Percentiles rank a stretch among this genome's conserved stretches.
phyloP scores from a whole-genome alignment of 2,329 filamentous ascomycete species.

The Aspergillus pseudotamarii region DNA sequence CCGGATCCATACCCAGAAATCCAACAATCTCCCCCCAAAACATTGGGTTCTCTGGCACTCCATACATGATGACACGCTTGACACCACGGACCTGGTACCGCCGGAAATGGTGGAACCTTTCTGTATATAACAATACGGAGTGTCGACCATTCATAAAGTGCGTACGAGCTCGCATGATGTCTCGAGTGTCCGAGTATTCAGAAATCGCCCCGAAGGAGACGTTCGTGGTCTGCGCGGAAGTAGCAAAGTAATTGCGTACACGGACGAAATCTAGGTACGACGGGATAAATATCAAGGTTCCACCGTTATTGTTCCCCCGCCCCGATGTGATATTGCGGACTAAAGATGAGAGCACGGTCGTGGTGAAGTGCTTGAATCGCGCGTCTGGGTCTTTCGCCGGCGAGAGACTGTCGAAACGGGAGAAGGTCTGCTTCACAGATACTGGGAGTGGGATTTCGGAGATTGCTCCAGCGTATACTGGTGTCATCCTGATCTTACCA shows the following conservation, averaged over 20 bases:
- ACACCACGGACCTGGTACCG: conserved; percentile 83
- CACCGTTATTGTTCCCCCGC: conserved; percentile 55
- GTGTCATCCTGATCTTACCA: conserved; percentile 74
- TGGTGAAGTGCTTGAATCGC: conserved; percentile 88
- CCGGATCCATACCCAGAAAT: conserved; percentile 42
- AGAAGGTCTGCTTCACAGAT: conserved; percentile 83
- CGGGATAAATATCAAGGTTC: conserved; percentile 85
- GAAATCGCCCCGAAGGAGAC: conserved; percentile 79
- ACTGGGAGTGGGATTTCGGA: conserved; percentile 66
- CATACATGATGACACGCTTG: conserved; percentile 84
- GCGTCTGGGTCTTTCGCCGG: conserved; percentile 79
- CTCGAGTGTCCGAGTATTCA: conserved; percentile 79
- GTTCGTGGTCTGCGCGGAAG: conserved; percentile 58
- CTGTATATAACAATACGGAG: conserved; percentile 84
- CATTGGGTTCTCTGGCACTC: conserved; percentile 79
- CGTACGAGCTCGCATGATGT: conserved; percentile 80
- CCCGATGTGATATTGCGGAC: conserved; percentile 57
- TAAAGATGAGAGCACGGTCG: conserved; percentile 75
- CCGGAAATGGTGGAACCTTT: conserved; percentile 94
- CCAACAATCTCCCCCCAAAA: conserved; percentile 50
- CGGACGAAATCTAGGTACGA: conserved; percentile 95
- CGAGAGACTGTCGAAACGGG: conserved; percentile 73
- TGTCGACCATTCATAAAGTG: conserved; percentile 86
- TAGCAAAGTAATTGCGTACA: conserved; percentile 88
- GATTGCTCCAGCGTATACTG: conserved; percentile 71